Conservation (phyloP, 805 yeast species). For the Clavispora carvajalis region DNA sequence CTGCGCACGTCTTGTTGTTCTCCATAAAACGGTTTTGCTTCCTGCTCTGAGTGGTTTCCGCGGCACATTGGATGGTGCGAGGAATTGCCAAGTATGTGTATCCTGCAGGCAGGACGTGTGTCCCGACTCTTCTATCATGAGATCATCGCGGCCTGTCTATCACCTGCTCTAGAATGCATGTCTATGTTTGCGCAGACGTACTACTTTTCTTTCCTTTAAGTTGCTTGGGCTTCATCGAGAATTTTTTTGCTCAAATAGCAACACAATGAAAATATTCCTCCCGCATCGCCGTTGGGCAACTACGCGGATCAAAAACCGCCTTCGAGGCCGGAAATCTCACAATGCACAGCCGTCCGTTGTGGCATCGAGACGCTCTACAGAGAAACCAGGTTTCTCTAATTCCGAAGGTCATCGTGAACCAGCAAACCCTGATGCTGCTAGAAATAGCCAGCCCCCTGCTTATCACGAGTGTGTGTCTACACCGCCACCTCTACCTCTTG, state of each 20-base stretch:
- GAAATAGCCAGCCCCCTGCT: constrained; percentile 6
- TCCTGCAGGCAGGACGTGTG: not conserved
- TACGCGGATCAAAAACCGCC: not conserved
- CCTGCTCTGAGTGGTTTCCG: no score
- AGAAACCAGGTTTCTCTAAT: not conserved
- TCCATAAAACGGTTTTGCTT: no score
- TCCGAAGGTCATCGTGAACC: no score
- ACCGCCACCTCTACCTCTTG: not conserved
- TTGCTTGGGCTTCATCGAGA: no score
- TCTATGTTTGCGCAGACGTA: not conserved
- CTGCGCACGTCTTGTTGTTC: no score
- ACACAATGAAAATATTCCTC: not conserved
- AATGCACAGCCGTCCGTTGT: not conserved
- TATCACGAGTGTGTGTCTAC: constrained; percentile 9
- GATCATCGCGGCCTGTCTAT: not conserved
- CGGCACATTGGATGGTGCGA: no score
- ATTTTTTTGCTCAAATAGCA: no score
- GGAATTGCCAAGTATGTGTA: not conserved
- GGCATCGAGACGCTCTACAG: not conserved
- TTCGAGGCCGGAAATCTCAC: not conserved
- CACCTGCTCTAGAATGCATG: not conserved
- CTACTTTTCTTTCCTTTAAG: not conserved
- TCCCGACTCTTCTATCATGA: not conserved
- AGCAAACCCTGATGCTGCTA: no score
- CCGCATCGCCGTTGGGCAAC: not conserved